phyloP scores from a whole-genome alignment of 1,139 yeast genomes.

The Taphrina flavorubra region DNA sequence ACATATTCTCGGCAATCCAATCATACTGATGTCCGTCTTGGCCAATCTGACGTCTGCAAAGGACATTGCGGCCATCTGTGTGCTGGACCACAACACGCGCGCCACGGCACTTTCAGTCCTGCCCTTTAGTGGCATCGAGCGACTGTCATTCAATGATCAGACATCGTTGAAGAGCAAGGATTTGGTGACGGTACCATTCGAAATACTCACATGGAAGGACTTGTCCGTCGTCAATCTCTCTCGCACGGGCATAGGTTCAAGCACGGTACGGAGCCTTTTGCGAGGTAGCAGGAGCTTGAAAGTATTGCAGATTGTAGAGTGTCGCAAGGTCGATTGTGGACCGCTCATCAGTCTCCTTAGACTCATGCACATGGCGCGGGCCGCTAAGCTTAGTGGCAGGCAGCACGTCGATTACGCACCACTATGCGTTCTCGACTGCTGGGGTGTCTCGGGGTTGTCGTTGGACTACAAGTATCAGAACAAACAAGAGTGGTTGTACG shows the following conservation, averaged over 20 bases:
- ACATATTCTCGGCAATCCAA: slow-evolving; percentile 17
- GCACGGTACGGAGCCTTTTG: slow-evolving; percentile 15
- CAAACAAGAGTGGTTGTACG: slow-evolving; percentile 30
- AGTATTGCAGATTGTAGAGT: slow-evolving; percentile 25
- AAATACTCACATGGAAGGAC: slow-evolving; percentile 11
- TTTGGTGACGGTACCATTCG: slow-evolving; percentile 8
- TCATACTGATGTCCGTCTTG: slow-evolving; percentile 6
- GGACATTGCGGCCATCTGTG: slow-evolving; percentile 5
- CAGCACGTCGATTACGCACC: slow-evolving; percentile 5
- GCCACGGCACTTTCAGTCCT: slow-evolving; percentile 18
- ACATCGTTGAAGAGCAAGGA: slow-evolving; percentile 21
- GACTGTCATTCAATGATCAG: slow-evolving; percentile 10
- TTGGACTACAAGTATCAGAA: slow-evolving; percentile 36
- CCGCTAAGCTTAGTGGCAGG: neutral
- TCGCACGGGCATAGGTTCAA: neutral
- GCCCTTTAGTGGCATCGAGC: slow-evolving; percentile 5
- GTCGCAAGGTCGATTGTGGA: slow-evolving; percentile 11
- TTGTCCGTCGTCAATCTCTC: slow-evolving; percentile 16
- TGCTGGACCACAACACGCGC: slow-evolving; percentile 9
- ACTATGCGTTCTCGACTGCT: slow-evolving; percentile 12
- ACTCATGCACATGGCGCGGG: neutral
- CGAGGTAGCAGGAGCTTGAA: neutral
- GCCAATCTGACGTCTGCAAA: slow-evolving; percentile 1
- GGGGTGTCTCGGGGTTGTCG: slow-evolving; percentile 28
- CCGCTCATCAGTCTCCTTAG: slow-evolving; percentile 1